Evolutionary conservation across 2,329 filamentous ascomycete species (phyloP).

Genomic region (Diaporthe citrichinensis): DNA sequence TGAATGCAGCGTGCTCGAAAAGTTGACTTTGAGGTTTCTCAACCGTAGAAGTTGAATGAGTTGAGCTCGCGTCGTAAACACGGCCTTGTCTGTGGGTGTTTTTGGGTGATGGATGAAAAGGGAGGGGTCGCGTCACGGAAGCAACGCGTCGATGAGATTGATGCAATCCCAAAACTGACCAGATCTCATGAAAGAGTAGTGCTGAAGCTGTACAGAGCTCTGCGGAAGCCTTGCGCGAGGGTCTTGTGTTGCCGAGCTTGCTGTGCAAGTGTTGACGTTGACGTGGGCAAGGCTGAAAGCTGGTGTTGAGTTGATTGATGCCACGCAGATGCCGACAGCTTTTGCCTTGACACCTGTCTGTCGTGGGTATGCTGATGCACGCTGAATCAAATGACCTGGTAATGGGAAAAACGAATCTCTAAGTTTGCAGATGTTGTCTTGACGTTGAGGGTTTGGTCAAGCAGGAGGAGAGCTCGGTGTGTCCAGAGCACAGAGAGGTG

Average conservation of each 20-base stretch:
- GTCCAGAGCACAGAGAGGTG: background rate
- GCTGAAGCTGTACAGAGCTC: background rate
- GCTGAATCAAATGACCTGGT: background rate
- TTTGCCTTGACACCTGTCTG: background rate
- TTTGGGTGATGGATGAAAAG: background rate
- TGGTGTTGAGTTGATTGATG: constrained; percentile 2
- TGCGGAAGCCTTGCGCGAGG: background rate
- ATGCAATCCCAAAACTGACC: background rate
- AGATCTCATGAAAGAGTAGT: background rate
- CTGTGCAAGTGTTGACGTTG: constrained; percentile 19
- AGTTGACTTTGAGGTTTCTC: background rate
- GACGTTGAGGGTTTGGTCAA: background rate
- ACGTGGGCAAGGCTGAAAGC: background rate
- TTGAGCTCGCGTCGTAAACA: background rate
- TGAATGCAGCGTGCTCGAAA: constrained; percentile 1
- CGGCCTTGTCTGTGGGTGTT: background rate
- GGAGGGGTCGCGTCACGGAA: background rate
- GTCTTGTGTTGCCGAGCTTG: constrained; percentile 1
- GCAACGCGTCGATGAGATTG: constrained; percentile 18
- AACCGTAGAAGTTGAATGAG: background rate
- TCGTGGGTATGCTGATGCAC: background rate
- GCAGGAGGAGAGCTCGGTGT: constrained; percentile 1
- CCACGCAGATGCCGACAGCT: background rate
- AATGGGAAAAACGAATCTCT: background rate
- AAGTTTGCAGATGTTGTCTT: background rate